Base-by-base conservation (phyloP, 2,329 filamentous ascomycete genomes). In the Coniochaeta sp. region DNA sequence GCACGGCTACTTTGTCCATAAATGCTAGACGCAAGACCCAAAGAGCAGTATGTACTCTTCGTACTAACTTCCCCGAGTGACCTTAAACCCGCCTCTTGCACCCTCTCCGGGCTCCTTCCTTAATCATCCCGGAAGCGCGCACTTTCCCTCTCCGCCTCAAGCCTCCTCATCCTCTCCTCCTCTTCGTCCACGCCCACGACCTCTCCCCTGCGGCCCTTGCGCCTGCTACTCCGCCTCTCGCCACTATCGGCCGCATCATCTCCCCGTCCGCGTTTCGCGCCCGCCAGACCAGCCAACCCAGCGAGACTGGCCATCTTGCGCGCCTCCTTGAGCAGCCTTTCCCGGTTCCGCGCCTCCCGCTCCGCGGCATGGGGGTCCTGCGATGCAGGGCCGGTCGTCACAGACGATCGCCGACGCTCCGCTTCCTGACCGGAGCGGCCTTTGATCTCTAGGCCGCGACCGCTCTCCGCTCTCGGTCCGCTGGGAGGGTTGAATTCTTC, bases 311-410 rank as follows among this genome's bases (percentile, higher is more conserved):
- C 79, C 72, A 88, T 83, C 38, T 84, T 81, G 72, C 90, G 85
- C 43, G 85, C 84, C 72, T 91, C 88, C 67, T 87, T 88, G 14
- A 88, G 76, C 58, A 89, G 76, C 28, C 88, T 79, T 70, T 89
- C 86, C 54, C 86, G 79, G 67, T 88, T 82, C 17, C 86, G 77
- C 14, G 83, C 83, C 69, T 89, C 87, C 24, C 88, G 84, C 71
- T 91, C 88, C 0, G 87, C 76, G 1, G 88, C 87, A 71, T 90
- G 87, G n/a, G 84, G 79, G 64, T 89, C 85, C 62, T 34, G 64
- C 58, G 58, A 60, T 44, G 57, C 64, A 28, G 58, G 64, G 67
- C 60, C 67, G 50, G n/a, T 33, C 6, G 72, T 62, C 31, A 33
- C 7, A 58, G 75, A 76, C 50, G 69, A 67, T 22, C 74, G 73